Base-by-base conservation (phyloP, 192 early-diverging fungal species). In the Nowakowskiella sp. region DNA sequence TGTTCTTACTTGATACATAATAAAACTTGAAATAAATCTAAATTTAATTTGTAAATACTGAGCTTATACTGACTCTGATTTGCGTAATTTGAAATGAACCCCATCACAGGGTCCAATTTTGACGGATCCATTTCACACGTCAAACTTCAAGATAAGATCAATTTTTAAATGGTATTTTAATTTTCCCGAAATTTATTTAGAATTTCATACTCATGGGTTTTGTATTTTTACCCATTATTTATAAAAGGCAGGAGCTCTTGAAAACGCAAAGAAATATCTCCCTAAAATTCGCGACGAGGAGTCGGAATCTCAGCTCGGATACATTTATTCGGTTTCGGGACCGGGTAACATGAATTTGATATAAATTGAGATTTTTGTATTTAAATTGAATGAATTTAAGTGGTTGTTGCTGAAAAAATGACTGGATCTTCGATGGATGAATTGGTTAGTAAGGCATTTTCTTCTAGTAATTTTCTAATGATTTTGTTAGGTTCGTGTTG, bases 331-430 rank as follows among this genome's bases (percentile, higher is more conserved):
- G 24, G 94, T 99, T n/a, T 97, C 96, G 28, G 96, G 96, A 31
- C 96, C 95, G 51, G 94, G 90, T 92, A 71, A 48, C 44, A 5
- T 13, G 25, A 31, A n/a, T 22, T 10, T 53, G 9, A 16, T 28
- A 26, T 9, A 13, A 24, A 58, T 13, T 30, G 59, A 13, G 8
- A 22, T 49, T 71, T 66, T 60, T 10, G 50, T 58, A 19, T 27
- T 3, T 3, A 3, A 2, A 64, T 59, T 13, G 22, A 67, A 62
- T 3, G 3, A 13, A 48, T 19, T 31, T 27, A 68, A 91, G 92
- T 99, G 53, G 97, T 99, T 31, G 78, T 97, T n/a, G 97, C 97
- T 16, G 97, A 97, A 66, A 84, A 86, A 61, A 99, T 99, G 97
- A 76, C 71, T 42, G 97, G 97, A 50, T 87, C 85, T 30, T 91